Evolutionary conservation across 2,329 filamentous ascomycete genomes (phyloP).

Genomic region (Ophiostoma piceae): DNA sequence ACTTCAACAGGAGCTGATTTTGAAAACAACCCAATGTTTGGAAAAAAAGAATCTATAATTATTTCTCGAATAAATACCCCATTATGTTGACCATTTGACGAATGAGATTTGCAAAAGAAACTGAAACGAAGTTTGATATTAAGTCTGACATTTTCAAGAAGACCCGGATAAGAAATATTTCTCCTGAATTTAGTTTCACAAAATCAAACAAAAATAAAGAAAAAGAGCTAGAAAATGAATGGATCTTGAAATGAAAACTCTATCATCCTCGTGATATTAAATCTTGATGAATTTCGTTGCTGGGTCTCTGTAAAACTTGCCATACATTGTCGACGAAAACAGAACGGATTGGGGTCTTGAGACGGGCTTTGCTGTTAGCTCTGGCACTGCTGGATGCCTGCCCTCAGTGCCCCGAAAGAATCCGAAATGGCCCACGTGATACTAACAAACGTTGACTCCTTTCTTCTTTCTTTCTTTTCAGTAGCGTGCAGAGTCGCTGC

Average conservation of each 20-base stretch:
- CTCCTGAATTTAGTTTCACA: no score
- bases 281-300: background rate
- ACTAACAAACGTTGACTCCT: background rate
- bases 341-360: background rate
- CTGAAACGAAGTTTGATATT: no score
- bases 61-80: no score
- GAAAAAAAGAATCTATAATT: no score
- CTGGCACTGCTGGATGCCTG: background rate
- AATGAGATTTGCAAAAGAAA: no score
- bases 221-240: background rate
- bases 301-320: background rate
- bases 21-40: no score
- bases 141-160: no score
- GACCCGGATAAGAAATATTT: no score
- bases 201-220: background rate
- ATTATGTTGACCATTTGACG: no score
- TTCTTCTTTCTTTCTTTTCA: background rate
- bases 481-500: background rate
- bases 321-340: conserved; percentile 1
- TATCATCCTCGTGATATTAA: background rate
- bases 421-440: background rate
- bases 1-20: no score
- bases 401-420: background rate
- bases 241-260: background rate
- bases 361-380: conserved; percentile 5